phyloP scores from a whole-genome alignment of 768 basidiomycete genomes.

The Lyophyllum atratum region DNA sequence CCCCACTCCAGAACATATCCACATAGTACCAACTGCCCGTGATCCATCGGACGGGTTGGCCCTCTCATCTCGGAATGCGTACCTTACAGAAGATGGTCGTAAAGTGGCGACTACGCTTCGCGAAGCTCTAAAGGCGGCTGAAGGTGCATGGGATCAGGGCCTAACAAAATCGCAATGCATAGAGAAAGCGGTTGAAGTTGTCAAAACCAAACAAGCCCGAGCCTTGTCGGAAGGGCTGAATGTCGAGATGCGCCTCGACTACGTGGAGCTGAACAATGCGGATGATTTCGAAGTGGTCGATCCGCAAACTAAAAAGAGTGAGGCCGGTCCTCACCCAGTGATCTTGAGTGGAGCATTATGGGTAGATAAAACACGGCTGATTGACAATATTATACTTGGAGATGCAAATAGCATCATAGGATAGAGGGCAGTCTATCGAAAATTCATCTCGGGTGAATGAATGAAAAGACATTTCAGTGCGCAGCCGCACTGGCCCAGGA shows the following conservation, averaged over 20 bases:
- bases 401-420: conserved; percentile 38
- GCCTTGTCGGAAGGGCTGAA: conserved; percentile 33
- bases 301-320: conserved; percentile 24
- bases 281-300: conserved; percentile 69
- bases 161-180: conserved; percentile 53
- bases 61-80: conserved; percentile 88
- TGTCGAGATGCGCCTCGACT: conserved; percentile 72
- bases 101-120: conserved; percentile 68
- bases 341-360: conserved; percentile 87
- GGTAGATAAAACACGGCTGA: conserved; percentile 85
- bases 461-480: too few relatives aligned
- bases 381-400: conserved; percentile 89
- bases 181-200: conserved; percentile 39
- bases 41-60: conserved; percentile 70
- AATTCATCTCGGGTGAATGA: too few relatives aligned
- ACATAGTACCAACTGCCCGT: conserved; percentile 86
- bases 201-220: conserved; percentile 31
- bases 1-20: conserved; percentile 71
- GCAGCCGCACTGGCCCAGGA: too few relatives aligned
- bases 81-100: conserved; percentile 68
- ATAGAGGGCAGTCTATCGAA: conserved; percentile 13
- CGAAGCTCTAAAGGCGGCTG: conserved; percentile 63
- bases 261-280: conserved; percentile 86
- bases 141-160: conserved; percentile 54
- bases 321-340: conserved; percentile 38